Percentiles rank a stretch among this genome's conserved stretches.
phyloP scores from a whole-genome alignment of 2,329 filamentous ascomycete genomes.

The Chrysosporium queenslandicum region DNA sequence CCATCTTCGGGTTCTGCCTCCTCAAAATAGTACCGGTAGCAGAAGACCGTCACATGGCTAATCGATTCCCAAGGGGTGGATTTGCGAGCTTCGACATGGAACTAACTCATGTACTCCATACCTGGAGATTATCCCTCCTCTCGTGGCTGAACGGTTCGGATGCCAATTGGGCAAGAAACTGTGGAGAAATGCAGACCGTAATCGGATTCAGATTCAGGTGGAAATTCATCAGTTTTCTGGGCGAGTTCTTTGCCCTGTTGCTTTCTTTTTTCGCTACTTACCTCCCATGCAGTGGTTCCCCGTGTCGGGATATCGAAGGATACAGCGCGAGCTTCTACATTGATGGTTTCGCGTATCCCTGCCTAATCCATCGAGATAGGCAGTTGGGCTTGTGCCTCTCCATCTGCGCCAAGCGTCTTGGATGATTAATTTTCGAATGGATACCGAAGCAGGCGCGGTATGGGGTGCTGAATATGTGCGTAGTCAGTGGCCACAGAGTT shows the following conservation, averaged over 20 bases:
- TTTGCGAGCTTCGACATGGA: background rate
- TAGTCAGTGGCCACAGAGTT: too few species aligned
- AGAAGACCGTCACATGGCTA: too few species aligned
- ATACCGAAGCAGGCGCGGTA: too few species aligned
- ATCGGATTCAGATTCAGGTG: background rate
- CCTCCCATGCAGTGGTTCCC: background rate
- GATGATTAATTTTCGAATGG: too few species aligned
- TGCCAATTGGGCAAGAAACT: background rate
- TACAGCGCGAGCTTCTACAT: background rate
- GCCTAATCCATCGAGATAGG: constrained; percentile 1
- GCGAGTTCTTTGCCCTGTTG: background rate
- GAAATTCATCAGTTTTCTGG: background rate
- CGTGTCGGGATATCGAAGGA: background rate
- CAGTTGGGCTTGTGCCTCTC: background rate
- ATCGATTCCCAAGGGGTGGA: too few species aligned
- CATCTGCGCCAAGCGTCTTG: background rate
- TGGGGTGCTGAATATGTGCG: too few species aligned
- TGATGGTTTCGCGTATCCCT: background rate
- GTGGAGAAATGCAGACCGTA: background rate
- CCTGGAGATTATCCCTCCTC: background rate
- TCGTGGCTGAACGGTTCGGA: background rate
- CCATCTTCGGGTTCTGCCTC: too few species aligned
- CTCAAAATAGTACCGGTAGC: too few species aligned
- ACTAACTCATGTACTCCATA: too few species aligned
- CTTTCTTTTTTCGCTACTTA: background rate